Percentiles rank a stretch among this genome's conserved stretches.
Conservation (phyloP, 2,329 filamentous ascomycete species). For the Peltaster fructicola region DNA sequence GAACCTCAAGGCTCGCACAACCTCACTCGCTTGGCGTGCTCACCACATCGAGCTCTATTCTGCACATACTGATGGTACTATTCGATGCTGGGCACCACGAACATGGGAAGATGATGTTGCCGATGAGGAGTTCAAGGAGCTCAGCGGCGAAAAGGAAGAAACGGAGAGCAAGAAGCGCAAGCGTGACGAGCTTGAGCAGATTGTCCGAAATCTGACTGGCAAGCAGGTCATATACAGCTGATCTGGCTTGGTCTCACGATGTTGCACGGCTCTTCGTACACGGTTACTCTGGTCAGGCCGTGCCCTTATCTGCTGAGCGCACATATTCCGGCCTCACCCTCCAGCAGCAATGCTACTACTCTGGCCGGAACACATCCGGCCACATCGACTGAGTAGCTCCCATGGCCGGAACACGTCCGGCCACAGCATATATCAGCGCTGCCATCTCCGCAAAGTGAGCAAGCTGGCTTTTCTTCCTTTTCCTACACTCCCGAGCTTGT, state of each 20-base stretch:
- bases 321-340: too few species aligned
- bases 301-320: too few species aligned
- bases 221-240: slow-evolving; percentile 42
- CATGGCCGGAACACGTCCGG: too few species aligned
- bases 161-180: slow-evolving; percentile 44
- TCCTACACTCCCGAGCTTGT: too few species aligned
- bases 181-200: slow-evolving; percentile 59
- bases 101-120: slow-evolving; percentile 28
- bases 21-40: slow-evolving; percentile 56
- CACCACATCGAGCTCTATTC: slow-evolving; percentile 63
- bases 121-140: slow-evolving; percentile 28
- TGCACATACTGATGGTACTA: slow-evolving; percentile 67
- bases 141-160: slow-evolving; percentile 19
- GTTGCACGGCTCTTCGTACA: too few species aligned
- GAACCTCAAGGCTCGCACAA: slow-evolving; percentile 39
- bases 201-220: slow-evolving; percentile 60
- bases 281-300: too few species aligned
- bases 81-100: slow-evolving; percentile 58
- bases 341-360: too few species aligned
- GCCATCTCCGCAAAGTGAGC: too few species aligned
- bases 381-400: too few species aligned
- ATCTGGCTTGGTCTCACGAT: slow-evolving; percentile 3
- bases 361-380: too few species aligned
- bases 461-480: too few species aligned
- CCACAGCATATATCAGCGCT: too few species aligned